Base-by-base conservation (phyloP, 176 grass and related monocot genomes). In the Poa annua region DNA sequence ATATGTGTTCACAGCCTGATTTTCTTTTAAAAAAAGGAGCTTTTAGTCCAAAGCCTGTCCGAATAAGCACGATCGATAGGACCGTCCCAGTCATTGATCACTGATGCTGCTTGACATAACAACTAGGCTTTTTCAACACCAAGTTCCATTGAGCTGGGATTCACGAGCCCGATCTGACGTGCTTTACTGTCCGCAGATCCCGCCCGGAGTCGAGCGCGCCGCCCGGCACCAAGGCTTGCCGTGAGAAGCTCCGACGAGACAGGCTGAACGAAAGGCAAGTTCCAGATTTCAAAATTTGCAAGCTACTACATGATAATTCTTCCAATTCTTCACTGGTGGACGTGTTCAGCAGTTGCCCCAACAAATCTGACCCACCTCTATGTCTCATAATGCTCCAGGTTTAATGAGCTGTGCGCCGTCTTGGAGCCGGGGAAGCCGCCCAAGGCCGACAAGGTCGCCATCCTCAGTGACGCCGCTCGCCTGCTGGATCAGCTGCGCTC, bases 211-310 rank as follows among this genome's bases (percentile, higher is more conserved):
- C 97, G 41, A 90, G 91, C 63, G 93, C 93, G 1, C 85, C 71
- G 5, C 91, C 93, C 3, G 97, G 93, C 14, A 92, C 97, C 20
- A 99, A 99, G 81, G 97, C 97, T 51, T 90, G 97, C 79, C 93
- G 97, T 11, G 97, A 99, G 77, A 99, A 99, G 91, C 86, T 92
- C 68, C 87, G 97, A 55, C 89, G 97, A 71, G 93, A 99, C 25
- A 89, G 50, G 87, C 93, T 99, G 53, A 99, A 99, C 29, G 97
- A 99, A 70, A 99, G 93, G 97, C 64, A 79, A 19, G 65, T 83
- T 69, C 26, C 62, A 15, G 4, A 52, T 33, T 63, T 61, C 36
- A 57, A 12, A 64, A 48, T 3, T 78, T 76, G 12, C 29, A 17
- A 65, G 19, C 38, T 76, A 15, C 38, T 76, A 15, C 13, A 29